Evolutionary conservation across 768 basidiomycete species (phyloP), one percentile per base, ranked within the genome.

Genomic region (Panaeolus papilionaceus): DNA sequence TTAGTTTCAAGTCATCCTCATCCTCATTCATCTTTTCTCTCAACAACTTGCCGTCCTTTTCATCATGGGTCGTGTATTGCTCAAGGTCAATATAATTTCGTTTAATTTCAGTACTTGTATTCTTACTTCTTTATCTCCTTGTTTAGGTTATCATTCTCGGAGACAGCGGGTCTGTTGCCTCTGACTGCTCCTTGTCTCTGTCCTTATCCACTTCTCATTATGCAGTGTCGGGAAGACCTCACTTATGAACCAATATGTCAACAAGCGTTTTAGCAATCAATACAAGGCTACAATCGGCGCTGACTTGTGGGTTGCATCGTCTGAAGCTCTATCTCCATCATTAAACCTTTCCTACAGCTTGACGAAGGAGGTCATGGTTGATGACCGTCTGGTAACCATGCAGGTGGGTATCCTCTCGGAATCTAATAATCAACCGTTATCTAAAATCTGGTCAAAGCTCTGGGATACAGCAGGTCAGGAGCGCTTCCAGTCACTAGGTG

Each of bases 401-500:
- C 98, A 99, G 90, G 96, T 92, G 68, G 65, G 73, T 70, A 65
- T 62, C 10, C 54, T 33, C 23, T 23, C 4, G 42, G 38, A 16
- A 38, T 14, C 26, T 26, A 61, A n/a, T 12, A 39, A 8, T 62
- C 33, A 26, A 51, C 63, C 37, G 49, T 49, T 44, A 26, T 33
- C 58, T 51, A 62, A 64, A 66, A 66, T 70, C 33, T 68, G 45
- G 61, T 39, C 51, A 38, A 70, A 99, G 95, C 84, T 99, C 62
- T 99, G 98, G 98, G 98, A 99, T 76, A 99, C 98, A 62, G 98
- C 98, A 14, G 98, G 98, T 37, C 98, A 99, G 81, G 98, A 99
- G 80, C 94, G 98, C 62, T 99, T 99, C 88, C 97, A 99, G 80
- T 98, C 96, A 12, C 89, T 99, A 20, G 98, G 98, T 33, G 96